phyloP scores from a whole-genome alignment of 805 yeast genomes.

The Lipomyces starkeyi region DNA sequence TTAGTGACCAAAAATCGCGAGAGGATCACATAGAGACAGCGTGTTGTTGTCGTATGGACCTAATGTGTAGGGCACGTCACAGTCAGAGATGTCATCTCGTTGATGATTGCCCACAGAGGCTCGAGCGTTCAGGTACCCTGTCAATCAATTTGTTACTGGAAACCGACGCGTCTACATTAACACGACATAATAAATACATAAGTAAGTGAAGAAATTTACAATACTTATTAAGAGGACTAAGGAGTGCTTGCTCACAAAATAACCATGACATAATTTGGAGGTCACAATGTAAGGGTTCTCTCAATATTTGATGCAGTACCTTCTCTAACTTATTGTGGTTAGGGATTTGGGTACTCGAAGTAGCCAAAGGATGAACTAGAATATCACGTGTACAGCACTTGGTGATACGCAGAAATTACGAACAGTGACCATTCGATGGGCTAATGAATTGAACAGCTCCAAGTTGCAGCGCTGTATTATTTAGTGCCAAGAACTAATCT shows the following conservation, averaged over 20 bases:
- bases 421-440: not conserved
- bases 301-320: too few species aligned
- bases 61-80: not conserved
- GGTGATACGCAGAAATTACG: not conserved
- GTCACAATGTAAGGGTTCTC: too few species aligned
- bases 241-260: too few species aligned
- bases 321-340: not conserved
- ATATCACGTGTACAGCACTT: not conserved
- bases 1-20: not conserved
- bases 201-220: too few species aligned
- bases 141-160: too few species aligned
- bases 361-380: too few species aligned
- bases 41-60: not conserved
- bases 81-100: not conserved
- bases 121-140: too few species aligned
- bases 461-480: not conserved
- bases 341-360: not conserved
- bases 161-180: too few species aligned
- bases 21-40: not conserved
- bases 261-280: too few species aligned
- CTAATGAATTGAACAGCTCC: not conserved
- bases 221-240: too few species aligned
- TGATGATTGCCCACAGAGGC: not conserved
- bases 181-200: too few species aligned
- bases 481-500: not conserved